Percentiles rank a stretch among this genome's conserved stretches.
These are phyloP conservation scores for Plenodomus biglobosus DNA, from an alignment of 2,329 filamentous ascomycete species.

Conservation along the genomic window DNA sequence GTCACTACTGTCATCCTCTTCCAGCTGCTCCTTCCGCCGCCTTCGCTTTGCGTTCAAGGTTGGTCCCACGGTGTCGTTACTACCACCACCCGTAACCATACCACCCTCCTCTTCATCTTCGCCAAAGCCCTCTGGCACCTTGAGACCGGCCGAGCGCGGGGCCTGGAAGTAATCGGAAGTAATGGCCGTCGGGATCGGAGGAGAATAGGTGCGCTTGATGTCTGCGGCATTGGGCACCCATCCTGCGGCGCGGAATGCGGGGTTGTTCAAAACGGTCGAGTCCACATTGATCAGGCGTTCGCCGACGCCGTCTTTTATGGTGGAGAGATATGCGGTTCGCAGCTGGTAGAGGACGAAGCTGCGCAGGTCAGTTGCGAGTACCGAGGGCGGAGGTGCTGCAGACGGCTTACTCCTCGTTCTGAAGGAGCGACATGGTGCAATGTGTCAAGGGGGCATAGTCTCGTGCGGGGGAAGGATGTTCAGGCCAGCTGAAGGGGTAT, in stretches of 20 bases:
- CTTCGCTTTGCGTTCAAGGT: slow-evolving; percentile 65
- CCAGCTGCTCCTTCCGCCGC: slow-evolving; percentile 71
- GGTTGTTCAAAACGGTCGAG: slow-evolving; percentile 74
- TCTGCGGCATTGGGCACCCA: slow-evolving; percentile 75
- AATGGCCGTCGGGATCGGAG: slow-evolving; percentile 79
- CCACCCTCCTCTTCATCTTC: slow-evolving; percentile 71
- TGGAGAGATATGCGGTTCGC: slow-evolving; percentile 75
- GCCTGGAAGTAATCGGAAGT: slow-evolving; percentile 84
- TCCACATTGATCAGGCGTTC: slow-evolving; percentile 82
- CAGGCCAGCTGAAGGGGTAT: slow-evolving; percentile 40
- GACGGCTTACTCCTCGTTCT: slow-evolving; percentile 48
- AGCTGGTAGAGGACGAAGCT: slow-evolving; percentile 83
- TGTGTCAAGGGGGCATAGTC: slow-evolving; percentile 18
- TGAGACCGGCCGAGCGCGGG: slow-evolving; percentile 59
- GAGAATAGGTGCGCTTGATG: slow-evolving; percentile 81
- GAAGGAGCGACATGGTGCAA: slow-evolving; percentile 47
- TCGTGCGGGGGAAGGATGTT: slow-evolving; percentile 11
- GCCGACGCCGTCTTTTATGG: slow-evolving; percentile 80
- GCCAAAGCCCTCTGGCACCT: slow-evolving; percentile 58
- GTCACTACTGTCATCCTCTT: slow-evolving; percentile 84
- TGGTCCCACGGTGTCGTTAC: slow-evolving; percentile 68
- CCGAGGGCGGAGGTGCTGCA: slow-evolving; percentile 4
- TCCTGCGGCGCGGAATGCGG: slow-evolving; percentile 78
- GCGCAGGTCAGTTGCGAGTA: slow-evolving; percentile 21
- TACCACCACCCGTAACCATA: slow-evolving; percentile 67